Conservation (phyloP, 169 alveolate genomes). For the Plasmodium berghei region DNA sequence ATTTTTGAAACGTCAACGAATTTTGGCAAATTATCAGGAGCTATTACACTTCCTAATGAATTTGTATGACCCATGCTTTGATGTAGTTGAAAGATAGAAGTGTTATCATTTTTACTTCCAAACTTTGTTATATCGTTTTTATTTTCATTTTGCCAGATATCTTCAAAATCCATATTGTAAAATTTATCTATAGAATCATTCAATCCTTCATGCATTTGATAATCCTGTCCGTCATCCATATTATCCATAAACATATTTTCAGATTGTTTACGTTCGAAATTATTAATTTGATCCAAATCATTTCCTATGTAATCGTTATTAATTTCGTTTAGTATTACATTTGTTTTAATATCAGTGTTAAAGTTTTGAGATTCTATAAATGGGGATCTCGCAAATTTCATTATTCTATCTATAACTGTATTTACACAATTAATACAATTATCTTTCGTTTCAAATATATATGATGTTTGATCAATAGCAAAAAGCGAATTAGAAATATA, state of each 20-base stretch:
- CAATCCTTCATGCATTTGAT: constrained; percentile 44
- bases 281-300: constrained; percentile 30
- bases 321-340: constrained; percentile 57
- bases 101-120: constrained; percentile 37
- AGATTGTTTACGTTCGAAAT: constrained; percentile 17
- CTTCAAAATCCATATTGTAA: constrained; percentile 70
- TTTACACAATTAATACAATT: constrained; percentile 70
- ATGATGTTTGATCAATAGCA: constrained; percentile 68
- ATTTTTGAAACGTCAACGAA: constrained; percentile 71
- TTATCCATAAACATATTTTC: constrained; percentile 28
- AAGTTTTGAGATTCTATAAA: neutral
- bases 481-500: constrained; percentile 64
- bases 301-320: constrained; percentile 33
- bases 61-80: constrained; percentile 22
- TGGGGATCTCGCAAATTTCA: constrained; percentile 54
- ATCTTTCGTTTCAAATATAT: constrained; percentile 69
- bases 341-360: constrained; percentile 22
- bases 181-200: constrained; percentile 70
- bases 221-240: constrained; percentile 50
- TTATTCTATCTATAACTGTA: constrained; percentile 64
- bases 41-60: constrained; percentile 18
- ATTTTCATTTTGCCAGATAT: constrained; percentile 64
- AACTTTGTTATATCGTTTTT: constrained; percentile 27
- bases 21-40: constrained; percentile 43
- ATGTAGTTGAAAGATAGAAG: constrained; percentile 32